Percentiles rank a stretch among this genome's conserved stretches.
These are phyloP conservation scores for Arthrobotrys sinensis DNA, from an alignment of 2,329 filamentous ascomycete genomes.

Conservation along the genomic window DNA sequence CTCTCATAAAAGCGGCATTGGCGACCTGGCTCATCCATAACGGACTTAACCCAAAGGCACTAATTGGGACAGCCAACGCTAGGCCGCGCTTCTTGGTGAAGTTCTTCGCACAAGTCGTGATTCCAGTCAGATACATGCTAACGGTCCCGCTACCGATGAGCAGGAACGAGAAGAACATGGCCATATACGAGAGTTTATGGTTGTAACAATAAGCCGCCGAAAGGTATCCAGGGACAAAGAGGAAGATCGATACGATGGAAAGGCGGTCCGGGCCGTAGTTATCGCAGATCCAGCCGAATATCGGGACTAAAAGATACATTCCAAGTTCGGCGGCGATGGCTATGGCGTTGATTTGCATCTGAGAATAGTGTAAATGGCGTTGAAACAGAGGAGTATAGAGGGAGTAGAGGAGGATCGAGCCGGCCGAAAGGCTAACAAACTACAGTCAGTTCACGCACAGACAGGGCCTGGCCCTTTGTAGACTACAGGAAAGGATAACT, in stretches of 20 bases:
- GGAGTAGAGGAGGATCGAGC: conserved; percentile 92
- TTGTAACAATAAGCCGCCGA: conserved; percentile 84
- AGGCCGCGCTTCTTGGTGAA: conserved; percentile 92
- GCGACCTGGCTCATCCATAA: conserved; percentile 96
- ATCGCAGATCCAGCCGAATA: conserved; percentile 93
- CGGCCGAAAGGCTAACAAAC: conserved; percentile 76
- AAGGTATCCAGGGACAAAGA: conserved; percentile 87
- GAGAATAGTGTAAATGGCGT: conserved; percentile 85
- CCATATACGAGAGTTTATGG: conserved; percentile 77
- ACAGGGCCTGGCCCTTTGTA: background rate
- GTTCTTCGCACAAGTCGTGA: conserved; percentile 98
- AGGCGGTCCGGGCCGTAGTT: conserved; percentile 85
- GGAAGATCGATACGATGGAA: conserved; percentile 78
- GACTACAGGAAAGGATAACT: background rate
- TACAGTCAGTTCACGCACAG: background rate
- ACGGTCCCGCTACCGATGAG: conserved; percentile 86
- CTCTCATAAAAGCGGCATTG: conserved; percentile 82
- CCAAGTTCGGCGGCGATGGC: conserved; percentile 88
- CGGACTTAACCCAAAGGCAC: conserved; percentile 90
- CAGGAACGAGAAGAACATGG: conserved; percentile 89
- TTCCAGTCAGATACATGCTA: conserved; percentile 87
- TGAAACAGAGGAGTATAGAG: conserved; percentile 94
- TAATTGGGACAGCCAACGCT: conserved; percentile 90
- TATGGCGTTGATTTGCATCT: conserved; percentile 91
- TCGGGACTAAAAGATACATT: conserved; percentile 89